Conservation (phyloP, 2,329 filamentous ascomycete genomes). For the Metarhizium brunneum region DNA sequence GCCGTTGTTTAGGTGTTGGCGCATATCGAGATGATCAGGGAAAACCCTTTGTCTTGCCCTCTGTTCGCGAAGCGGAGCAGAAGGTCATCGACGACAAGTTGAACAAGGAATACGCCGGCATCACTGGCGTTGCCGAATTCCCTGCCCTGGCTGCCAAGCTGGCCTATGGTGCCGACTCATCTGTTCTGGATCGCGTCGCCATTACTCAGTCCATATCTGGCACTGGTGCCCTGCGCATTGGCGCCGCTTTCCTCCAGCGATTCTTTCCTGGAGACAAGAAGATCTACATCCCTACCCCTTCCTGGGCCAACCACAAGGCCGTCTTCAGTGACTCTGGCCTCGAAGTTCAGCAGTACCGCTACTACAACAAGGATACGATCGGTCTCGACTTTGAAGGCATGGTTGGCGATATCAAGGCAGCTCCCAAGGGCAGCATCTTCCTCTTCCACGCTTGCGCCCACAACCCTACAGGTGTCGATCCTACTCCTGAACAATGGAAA, state of each 20-base stretch:
- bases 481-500: slow-evolving; percentile 84
- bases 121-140: slow-evolving; percentile 92
- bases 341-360: slow-evolving; percentile 88
- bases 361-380: slow-evolving; percentile 99
- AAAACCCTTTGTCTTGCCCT: slow-evolving; percentile 96
- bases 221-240: slow-evolving; percentile 90
- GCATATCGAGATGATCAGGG: slow-evolving; percentile 97
- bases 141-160: slow-evolving; percentile 85
- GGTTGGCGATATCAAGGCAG: slow-evolving; percentile 79
- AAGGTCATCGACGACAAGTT: slow-evolving; percentile 68
- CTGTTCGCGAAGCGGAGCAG: slow-evolving; percentile 80
- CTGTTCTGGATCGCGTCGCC: slow-evolving; percentile 69
- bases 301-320: slow-evolving; percentile 96
- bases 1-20: slow-evolving; percentile 61
- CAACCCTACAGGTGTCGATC: slow-evolving; percentile 96
- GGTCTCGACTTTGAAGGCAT: slow-evolving; percentile 95
- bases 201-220: slow-evolving; percentile 98
- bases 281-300: slow-evolving; percentile 92
- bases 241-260: slow-evolving; percentile 83
- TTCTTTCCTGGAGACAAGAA: slow-evolving; percentile 89
- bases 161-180: slow-evolving; percentile 76
- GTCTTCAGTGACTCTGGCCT: slow-evolving; percentile 92
- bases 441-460: slow-evolving; percentile 95
- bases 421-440: slow-evolving; percentile 79
- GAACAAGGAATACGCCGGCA: slow-evolving; percentile 98